Evolutionary conservation across 805 yeast genomes (phyloP).

Genomic region (Kodamaea jinghongensis): DNA sequence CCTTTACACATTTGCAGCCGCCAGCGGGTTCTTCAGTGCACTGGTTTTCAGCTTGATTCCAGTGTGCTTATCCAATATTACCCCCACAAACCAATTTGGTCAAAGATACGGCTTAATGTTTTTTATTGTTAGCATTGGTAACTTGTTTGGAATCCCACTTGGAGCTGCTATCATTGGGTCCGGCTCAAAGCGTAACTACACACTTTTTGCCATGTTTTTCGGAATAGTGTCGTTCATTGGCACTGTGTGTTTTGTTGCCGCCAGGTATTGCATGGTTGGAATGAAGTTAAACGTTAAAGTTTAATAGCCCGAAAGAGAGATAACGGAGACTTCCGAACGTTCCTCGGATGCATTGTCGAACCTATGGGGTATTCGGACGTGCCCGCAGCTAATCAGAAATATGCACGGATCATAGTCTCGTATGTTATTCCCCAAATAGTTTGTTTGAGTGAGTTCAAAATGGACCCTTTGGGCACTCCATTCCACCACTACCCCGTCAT

Average conservation of each 20-base stretch:
- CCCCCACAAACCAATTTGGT: conserved; percentile 64
- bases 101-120: conserved; percentile 66
- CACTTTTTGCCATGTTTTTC: conserved; percentile 32
- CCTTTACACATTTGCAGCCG: conserved; percentile 50
- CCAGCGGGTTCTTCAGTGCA: conserved; percentile 60
- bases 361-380: no score
- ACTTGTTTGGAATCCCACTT: conserved; percentile 36
- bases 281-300: conserved; percentile 14
- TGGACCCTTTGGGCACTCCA: no score
- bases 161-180: conserved; percentile 37
- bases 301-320: neutral
- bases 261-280: conserved; percentile 34
- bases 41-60: conserved; percentile 66
- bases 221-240: conserved; percentile 28
- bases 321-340: neutral
- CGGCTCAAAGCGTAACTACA: conserved; percentile 25
- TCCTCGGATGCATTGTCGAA: no score
- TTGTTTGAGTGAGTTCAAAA: no score
- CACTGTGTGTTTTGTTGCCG: conserved; percentile 25
- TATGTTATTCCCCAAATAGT: no score
- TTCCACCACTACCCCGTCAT: no score
- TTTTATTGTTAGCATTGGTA: conserved; percentile 49
- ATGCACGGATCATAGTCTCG: no score
- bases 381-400: no score
- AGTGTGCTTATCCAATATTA: conserved; percentile 63